Conservation (phyloP, 768 basidiomycete genomes). For the Agrocybe chaxingu region DNA sequence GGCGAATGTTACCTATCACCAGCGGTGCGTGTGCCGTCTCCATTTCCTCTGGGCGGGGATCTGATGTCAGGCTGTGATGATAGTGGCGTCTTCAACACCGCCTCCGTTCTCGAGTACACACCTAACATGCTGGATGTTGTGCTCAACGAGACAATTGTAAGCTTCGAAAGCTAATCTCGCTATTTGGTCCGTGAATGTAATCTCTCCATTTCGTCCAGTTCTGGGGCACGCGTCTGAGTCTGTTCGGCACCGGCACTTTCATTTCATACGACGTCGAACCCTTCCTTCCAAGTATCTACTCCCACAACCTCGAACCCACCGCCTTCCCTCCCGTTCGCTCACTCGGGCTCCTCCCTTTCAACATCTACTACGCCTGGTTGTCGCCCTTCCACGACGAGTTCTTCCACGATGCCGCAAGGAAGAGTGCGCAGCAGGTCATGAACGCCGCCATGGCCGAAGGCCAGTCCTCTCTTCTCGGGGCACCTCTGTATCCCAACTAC, state of each 20-base stretch:
- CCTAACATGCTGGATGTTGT: conserved; percentile 36
- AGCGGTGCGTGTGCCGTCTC: conserved; percentile 13
- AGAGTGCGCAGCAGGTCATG: conserved; percentile 37
- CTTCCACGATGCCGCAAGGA: conserved; percentile 36
- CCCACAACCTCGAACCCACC: conserved; percentile 31
- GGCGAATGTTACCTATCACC: conserved; percentile 27
- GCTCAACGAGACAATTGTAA: conserved; percentile 38
- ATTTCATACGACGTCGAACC: conserved; percentile 52
- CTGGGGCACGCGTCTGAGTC: conserved; percentile 34
- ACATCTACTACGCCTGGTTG: conserved; percentile 46
- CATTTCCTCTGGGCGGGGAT: not conserved
- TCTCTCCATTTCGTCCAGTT: conserved; percentile 26
- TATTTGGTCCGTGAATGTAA: not conserved
- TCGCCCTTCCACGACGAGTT: conserved; percentile 31
- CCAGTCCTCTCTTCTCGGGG: conserved; percentile 30
- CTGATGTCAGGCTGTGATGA: too few species aligned
- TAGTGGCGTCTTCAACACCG: conserved; percentile 38
- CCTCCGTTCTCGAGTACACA: conserved; percentile 34
- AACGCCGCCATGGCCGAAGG: conserved; percentile 36
- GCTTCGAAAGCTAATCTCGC: not conserved
- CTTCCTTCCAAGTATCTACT: conserved; percentile 39
- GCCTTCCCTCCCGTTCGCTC: conserved; percentile 48
- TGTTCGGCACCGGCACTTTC: conserved; percentile 23
- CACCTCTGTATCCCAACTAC: conserved; percentile 58
- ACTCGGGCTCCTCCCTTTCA: conserved; percentile 38